phyloP scores from a whole-genome alignment of 331 rosid species.

The Prunus yedoensis region DNA sequence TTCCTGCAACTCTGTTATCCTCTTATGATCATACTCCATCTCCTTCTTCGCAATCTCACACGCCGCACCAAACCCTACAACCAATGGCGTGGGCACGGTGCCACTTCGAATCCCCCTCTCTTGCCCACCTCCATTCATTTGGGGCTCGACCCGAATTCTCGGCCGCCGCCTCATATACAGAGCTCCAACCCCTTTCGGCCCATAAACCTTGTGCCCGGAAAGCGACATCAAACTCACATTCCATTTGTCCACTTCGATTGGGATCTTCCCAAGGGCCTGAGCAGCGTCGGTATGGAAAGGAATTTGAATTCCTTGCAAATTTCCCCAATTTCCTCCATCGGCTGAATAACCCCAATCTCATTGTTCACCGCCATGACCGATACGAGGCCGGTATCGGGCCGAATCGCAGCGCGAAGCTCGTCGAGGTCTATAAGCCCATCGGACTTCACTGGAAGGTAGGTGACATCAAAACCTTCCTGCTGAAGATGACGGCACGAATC shows the following conservation, averaged over 20 bases:
- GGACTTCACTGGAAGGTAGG: conserved; percentile 66
- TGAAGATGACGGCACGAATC: conserved; percentile 89
- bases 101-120: conserved; percentile 95
- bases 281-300: conserved; percentile 96
- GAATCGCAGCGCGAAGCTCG: conserved; percentile 58
- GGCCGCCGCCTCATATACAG: conserved; percentile 81
- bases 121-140: conserved; percentile 96
- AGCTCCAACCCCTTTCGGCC: conserved; percentile 88
- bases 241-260: conserved; percentile 78
- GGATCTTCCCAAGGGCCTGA: conserved; percentile 92
- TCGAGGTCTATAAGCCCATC: conserved; percentile 79
- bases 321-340: conserved; percentile 76
- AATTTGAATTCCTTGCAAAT: conserved; percentile 75
- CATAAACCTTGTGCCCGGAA: conserved; percentile 89
- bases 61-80: conserved; percentile 89
- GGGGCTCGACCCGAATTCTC: conserved; percentile 92
- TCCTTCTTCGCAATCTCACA: conserved; percentile 80
- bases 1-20: conserved; percentile 57
- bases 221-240: conserved; percentile 90
- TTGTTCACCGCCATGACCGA: conserved; percentile 90
- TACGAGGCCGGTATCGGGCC: conserved; percentile 83
- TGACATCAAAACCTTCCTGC: conserved; percentile 81
- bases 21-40: conserved; percentile 76
- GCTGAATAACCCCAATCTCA: conserved; percentile 91
- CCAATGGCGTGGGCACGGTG: conserved; percentile 82